Evolutionary conservation across 2,329 filamentous ascomycete genomes (phyloP).

Genomic region (Rhinocladiella similis): DNA sequence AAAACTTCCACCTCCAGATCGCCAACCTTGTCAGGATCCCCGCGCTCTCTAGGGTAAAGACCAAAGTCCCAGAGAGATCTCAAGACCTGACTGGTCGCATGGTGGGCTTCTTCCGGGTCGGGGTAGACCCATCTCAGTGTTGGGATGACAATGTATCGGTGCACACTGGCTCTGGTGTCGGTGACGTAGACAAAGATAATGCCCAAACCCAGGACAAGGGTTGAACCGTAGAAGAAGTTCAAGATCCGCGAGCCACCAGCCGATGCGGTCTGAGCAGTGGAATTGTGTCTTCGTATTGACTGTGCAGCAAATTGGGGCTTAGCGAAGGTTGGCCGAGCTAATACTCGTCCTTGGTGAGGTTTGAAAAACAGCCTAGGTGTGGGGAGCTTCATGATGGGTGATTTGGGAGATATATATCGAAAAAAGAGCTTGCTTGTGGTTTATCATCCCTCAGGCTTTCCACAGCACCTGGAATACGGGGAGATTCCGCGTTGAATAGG

Average conservation of each 20-base stretch:
- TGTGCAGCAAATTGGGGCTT: not conserved
- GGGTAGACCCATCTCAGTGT: slow-evolving; percentile 43
- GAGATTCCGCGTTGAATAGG: not conserved
- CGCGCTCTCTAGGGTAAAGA: slow-evolving; percentile 79
- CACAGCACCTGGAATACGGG: not conserved
- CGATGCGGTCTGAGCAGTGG: slow-evolving; percentile 21
- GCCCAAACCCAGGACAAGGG: slow-evolving; percentile 49
- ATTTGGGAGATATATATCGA: not conserved
- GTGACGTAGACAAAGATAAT: slow-evolving; percentile 68
- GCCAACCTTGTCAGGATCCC: slow-evolving; percentile 55
- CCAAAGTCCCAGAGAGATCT: slow-evolving; percentile 72
- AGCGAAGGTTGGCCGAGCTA: not conserved
- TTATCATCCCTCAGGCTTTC: not conserved
- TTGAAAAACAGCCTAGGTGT: slow-evolving; percentile 8
- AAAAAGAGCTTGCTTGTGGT: not conserved
- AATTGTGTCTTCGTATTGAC: slow-evolving; percentile 20
- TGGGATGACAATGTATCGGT: slow-evolving; percentile 64
- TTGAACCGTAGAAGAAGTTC: slow-evolving; percentile 55
- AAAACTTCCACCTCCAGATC: slow-evolving; percentile 68
- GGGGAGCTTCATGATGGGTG: slow-evolving; percentile 7
- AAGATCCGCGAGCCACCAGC: slow-evolving; percentile 46
- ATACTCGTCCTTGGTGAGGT: slow-evolving; percentile 4
- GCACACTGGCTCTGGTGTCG: slow-evolving; percentile 70
- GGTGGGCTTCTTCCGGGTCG: slow-evolving; percentile 81
- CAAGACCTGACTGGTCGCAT: slow-evolving; percentile 70